These are phyloP conservation scores for Xylaria sp. DNA, from an alignment of 2,329 filamentous ascomycete genomes.

Conservation along the genomic window DNA sequence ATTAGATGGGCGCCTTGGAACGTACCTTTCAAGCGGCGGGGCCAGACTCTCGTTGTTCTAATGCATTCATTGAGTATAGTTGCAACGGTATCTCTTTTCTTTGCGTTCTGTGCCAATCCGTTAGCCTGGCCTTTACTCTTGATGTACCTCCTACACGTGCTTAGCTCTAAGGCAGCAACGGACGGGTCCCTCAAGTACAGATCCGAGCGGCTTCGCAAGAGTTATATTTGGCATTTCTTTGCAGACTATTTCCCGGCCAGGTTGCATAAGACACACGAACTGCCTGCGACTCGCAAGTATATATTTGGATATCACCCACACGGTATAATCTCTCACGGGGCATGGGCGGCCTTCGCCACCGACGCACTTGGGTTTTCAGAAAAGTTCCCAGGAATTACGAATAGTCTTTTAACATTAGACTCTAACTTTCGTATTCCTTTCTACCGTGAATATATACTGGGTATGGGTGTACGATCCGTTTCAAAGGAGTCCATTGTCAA, in stretches of 20 bases:
- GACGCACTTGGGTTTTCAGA: constrained; percentile 87
- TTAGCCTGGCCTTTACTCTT: constrained; percentile 84
- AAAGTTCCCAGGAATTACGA: constrained; percentile 94
- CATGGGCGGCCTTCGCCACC: constrained; percentile 89
- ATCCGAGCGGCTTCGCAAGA: constrained; percentile 76
- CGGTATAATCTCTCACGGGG: constrained; percentile 97
- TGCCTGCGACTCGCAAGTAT: constrained; percentile 87
- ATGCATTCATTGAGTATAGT: constrained; percentile 78
- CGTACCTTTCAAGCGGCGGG: constrained; percentile 74
- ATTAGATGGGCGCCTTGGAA: constrained; percentile 87
- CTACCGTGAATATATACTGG: constrained; percentile 93
- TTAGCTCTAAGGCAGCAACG: constrained; percentile 80
- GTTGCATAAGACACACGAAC: constrained; percentile 83
- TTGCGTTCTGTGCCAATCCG: constrained; percentile 89
- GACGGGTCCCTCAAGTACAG: constrained; percentile 80
- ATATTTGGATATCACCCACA: constrained; percentile 98
- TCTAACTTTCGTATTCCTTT: constrained; percentile 94
- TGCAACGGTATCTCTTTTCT: constrained; percentile 81
- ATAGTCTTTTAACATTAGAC: constrained; percentile 92
- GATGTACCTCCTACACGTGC: constrained; percentile 83
- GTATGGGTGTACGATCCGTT: constrained; percentile 87
- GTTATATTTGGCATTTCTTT: constrained; percentile 86
- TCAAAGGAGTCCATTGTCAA: constrained; percentile 93
- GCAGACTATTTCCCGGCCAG: constrained; percentile 91
- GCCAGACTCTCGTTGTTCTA: constrained; percentile 82